Evolutionary conservation across 257 asterid genomes (phyloP), one percentile per base, ranked within the genome.

Genomic region (Przewalskia tangutica): DNA sequence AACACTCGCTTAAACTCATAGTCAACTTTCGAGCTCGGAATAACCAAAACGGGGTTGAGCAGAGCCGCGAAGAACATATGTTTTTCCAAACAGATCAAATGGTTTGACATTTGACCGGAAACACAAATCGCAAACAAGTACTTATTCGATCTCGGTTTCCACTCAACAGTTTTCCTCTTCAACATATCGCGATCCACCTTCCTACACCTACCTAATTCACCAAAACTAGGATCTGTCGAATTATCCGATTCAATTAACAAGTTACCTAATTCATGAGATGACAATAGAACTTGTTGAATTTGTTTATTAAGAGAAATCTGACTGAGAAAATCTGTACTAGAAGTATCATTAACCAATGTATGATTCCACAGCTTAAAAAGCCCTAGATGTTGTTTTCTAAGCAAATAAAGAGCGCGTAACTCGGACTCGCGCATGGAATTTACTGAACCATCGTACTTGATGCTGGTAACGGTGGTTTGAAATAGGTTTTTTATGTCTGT

Each of bases 71-170:
- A 96, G 82, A 94, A 91, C 98, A 94, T 92, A 81, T 94, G 99
- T 87, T 93, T 96, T 91, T 94, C 99, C 81, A 96, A 87, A 86
- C 99, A 96, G 84, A 94, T 93, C 94, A 96, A 90, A 88, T 90
- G 99, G 84, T 96, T 96, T 2, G 99, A 96, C 98, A 96, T 94
- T 87, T 96, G 99, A 6, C 99, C 98, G 2, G 98, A 96, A 44
- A 89, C 90, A 82, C 99, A 96, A 77, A 96, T 87, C 0, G 98
- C 98, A 82, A 96, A 89, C 90, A 96, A 88, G 81, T 90, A 94
- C 94, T 93, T 96, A 84, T 88, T 82, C 6, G 94, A 70, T 82
- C 83, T 91, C 20, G 98, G 99, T 68, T 93, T 91, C 99, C 98
- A 96, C 50, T 93, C 97, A 8, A 91, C 84, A 17, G 93, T 94